Percentiles rank a stretch among this genome's conserved stretches.
phyloP scores from a whole-genome alignment of 2,329 filamentous ascomycete species.

The Xylariaceae sp. region DNA sequence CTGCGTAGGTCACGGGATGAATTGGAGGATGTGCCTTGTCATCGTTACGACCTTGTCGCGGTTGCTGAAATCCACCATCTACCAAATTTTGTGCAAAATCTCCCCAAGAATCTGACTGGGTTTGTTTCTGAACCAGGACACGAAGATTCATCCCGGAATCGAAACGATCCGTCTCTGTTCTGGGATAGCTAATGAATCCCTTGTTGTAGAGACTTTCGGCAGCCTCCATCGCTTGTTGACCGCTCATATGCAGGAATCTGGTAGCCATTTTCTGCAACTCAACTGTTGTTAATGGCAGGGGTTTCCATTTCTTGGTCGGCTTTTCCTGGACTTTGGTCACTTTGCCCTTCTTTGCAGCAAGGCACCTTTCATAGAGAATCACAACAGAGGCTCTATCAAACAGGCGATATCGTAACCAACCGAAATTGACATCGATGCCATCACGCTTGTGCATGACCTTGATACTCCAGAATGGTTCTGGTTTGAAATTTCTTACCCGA shows the following conservation, averaged over 20 bases:
- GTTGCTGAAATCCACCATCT: conserved; percentile 77
- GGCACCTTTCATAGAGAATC: conserved; percentile 83
- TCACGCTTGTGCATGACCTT: conserved; percentile 80
- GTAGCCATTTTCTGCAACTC: conserved; percentile 96
- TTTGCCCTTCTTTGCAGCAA: conserved; percentile 73
- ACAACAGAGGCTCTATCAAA: conserved; percentile 85
- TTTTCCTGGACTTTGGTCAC: conserved; percentile 88
- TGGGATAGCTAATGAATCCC: conserved; percentile 95
- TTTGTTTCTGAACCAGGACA: conserved; percentile 81
- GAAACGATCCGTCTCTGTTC: conserved; percentile 96
- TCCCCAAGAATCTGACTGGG: conserved; percentile 76
- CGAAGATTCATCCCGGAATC: conserved; percentile 86
- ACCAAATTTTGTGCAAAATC: conserved; percentile 75
- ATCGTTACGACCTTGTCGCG: conserved; percentile 82
- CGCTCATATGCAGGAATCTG: conserved; percentile 84
- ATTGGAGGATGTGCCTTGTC: conserved; percentile 98
- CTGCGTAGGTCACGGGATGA: conserved; percentile 87
- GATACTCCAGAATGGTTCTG: conserved; percentile 92
- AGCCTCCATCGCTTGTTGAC: conserved; percentile 84
- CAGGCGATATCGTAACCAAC: conserved; percentile 78
- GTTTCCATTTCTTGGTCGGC: conserved; percentile 91
- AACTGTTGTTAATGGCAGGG: conserved; percentile 89
- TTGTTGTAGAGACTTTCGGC: conserved; percentile 90
- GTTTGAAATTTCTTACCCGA: conserved; percentile 88
- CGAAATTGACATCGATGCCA: conserved; percentile 78